Conservation (phyloP, 441 rosid genomes). For the Erodium trifolium region DNA sequence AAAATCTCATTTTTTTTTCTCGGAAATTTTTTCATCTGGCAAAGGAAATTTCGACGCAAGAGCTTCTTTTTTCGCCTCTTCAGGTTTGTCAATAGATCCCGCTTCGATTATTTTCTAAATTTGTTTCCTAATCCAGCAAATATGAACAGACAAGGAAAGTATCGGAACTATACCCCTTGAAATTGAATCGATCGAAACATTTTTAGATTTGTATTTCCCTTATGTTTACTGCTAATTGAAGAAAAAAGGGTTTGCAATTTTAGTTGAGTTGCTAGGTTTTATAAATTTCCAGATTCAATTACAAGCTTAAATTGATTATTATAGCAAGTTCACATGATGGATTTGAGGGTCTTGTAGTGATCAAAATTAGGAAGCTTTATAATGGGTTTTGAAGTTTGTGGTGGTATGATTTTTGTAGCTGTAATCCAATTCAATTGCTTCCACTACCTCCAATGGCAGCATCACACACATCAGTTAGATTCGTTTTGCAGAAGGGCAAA, state of each 20-base stretch:
- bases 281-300: neutral
- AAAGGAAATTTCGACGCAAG: neutral
- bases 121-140: neutral
- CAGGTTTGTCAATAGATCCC: conserved; percentile 22
- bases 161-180: neutral
- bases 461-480: neutral
- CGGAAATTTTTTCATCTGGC: neutral
- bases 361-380: neutral
- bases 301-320: neutral
- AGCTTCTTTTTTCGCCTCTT: neutral
- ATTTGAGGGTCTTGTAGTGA: neutral
- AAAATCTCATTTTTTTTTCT: neutral
- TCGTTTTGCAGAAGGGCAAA: neutral
- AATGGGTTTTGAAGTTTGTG: conserved; percentile 4
- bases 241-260: too few relatives aligned
- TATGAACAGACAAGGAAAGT: neutral
- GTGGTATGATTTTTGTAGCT: neutral
- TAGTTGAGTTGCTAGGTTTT: too few relatives aligned
- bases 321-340: neutral
- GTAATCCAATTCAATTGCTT: neutral
- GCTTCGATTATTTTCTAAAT: neutral
- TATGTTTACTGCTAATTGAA: neutral
- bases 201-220: neutral
- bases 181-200: neutral
- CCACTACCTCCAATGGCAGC: neutral